Base-by-base conservation (phyloP, 164 flowering plant genomes). In the Magnolia officinalis region DNA sequence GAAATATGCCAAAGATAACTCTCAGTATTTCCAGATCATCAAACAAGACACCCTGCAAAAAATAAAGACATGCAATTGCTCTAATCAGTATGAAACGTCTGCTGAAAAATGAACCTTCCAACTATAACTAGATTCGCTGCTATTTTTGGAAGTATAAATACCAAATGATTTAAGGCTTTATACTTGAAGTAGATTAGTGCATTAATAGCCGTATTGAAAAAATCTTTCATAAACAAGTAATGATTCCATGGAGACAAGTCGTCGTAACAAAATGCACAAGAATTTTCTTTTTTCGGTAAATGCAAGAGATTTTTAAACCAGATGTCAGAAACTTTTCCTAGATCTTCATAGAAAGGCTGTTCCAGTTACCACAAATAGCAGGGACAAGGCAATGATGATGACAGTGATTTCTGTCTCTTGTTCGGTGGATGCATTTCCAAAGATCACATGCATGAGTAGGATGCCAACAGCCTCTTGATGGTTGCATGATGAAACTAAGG, bases 1-100 rank as follows among this genome's bases (percentile, higher is more conserved):
- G 98, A 65, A 95, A 95, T 73, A 95, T 92, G 73, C 98, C 98
- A 82, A 80, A 95, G 75, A 89, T 77, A 65, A 95, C 94, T 84
- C 98, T 90, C 78, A 85, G 70, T 72, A 95, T 86, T 85, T 93
- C 86, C 76, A 95, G 74, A 76, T 90, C 83, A 51, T 92, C 96
- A 76, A 95, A 86, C 73, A 85, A 81, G 50, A 90, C 92, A 59
- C 90, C 96, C 98, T 95, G 74, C 49, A 75, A 78, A 21, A 69
- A 74, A 63, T 1, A 63, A 52, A 72, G 9, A 67, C 29, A 21
- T n/a, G 19, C n/a, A 50, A 13, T 52, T 14, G 8, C 26, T 72
- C 13, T 51, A 52, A 23, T 20, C 37, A 51, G 21, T 72, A 55
- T 11, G 74, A 24, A n/a, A 14, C 9, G 21, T 2, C 24, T 29